Percentiles rank a stretch among this genome's conserved stretches.
These are phyloP conservation scores for Candida mesenterica DNA, from an alignment of 1,139 yeast genomes.

Conservation along the genomic window DNA sequence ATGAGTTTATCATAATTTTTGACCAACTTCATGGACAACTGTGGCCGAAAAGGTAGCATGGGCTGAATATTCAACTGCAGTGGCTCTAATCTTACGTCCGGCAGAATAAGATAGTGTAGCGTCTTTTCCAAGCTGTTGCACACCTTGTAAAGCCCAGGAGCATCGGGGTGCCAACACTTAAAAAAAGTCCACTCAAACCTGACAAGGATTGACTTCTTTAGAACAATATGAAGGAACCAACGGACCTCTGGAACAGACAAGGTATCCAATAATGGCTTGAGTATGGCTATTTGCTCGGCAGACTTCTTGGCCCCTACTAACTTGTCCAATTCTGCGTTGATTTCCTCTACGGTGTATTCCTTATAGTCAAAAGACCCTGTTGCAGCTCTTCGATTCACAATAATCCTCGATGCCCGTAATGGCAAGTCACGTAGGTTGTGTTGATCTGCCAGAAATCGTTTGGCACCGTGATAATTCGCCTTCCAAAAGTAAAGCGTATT, in stretches of 20 bases:
- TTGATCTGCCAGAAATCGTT: constrained; percentile 26
- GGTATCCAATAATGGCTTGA: constrained; percentile 51
- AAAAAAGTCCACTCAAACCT: constrained; percentile 63
- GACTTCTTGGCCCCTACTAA: constrained; percentile 37
- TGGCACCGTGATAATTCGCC: constrained; percentile 31
- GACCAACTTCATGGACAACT: constrained; percentile 56
- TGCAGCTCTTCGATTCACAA: constrained; percentile 43
- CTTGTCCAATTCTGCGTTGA: constrained; percentile 56
- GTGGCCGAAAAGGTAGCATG: constrained; percentile 66
- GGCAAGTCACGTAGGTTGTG: constrained; percentile 44
- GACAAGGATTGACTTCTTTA: constrained; percentile 58
- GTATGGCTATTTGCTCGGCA: constrained; percentile 37
- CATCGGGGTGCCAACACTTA: constrained; percentile 79
- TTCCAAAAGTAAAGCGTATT: constrained; percentile 40
- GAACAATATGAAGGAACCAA: constrained; percentile 66
- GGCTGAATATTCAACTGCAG: constrained; percentile 48
- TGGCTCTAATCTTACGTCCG: constrained; percentile 38
- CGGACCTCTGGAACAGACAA: constrained; percentile 65
- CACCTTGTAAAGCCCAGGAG: constrained; percentile 58
- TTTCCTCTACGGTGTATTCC: constrained; percentile 46
- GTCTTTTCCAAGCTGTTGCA: constrained; percentile 67
- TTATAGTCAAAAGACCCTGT: constrained; percentile 6
- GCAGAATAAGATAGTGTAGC: constrained; percentile 58
- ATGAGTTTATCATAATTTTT: constrained; percentile 50
- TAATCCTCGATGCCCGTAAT: constrained; percentile 30